Conservation (phyloP, 2,329 filamentous ascomycete species). For the Aspergillus pseudoterreus region DNA sequence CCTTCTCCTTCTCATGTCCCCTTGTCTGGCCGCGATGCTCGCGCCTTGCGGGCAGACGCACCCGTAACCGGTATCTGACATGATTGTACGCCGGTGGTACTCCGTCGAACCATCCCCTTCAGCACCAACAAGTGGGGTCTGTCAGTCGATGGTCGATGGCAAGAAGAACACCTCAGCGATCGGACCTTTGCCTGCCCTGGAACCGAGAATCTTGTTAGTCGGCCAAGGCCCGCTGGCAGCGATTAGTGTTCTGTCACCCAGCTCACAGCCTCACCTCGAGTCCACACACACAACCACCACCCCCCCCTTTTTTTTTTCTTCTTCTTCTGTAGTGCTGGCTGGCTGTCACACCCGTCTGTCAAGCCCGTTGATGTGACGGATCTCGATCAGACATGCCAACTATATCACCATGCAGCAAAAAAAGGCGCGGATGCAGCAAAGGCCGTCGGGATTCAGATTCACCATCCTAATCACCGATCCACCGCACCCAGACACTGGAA, state of each 20-base stretch:
- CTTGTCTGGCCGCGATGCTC: neutral
- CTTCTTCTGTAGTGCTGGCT: neutral
- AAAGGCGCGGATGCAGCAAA: neutral
- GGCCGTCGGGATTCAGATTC: slow-evolving; percentile 5
- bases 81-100: neutral
- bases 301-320: neutral
- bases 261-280: neutral
- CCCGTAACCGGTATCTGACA: neutral
- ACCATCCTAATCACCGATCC: neutral
- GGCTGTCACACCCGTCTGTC: slow-evolving; percentile 2
- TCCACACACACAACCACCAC: neutral
- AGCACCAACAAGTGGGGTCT: neutral
- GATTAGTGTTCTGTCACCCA: slow-evolving; percentile 7
- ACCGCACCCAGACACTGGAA: slow-evolving; percentile 17
- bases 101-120: neutral
- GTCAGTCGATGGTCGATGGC: neutral
- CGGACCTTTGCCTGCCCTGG: slow-evolving; percentile 16
- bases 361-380: neutral
- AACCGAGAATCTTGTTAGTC: slow-evolving; percentile 9
- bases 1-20: neutral
- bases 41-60: neutral
- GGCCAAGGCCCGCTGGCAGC: slow-evolving; percentile 7
- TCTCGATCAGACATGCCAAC: slow-evolving; percentile 10
- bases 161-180: slow-evolving; percentile 17
- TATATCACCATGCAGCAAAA: slow-evolving; percentile 16